Evolutionary conservation across 2,329 filamentous ascomycete species (phyloP).

Genomic region (Aspergillus felis): DNA sequence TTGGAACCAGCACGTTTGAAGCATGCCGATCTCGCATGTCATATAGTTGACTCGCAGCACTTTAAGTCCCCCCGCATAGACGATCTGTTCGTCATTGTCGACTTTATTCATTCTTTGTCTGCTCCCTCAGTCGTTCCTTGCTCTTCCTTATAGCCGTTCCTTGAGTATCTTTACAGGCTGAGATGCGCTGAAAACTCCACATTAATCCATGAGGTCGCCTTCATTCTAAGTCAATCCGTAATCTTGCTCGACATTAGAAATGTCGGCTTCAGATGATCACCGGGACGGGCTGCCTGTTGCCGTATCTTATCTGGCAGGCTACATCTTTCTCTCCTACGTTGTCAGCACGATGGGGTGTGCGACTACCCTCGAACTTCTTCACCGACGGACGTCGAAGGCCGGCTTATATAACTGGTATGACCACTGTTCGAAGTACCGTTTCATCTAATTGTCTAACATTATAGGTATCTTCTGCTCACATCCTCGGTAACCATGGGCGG

Average conservation of each 20-base stretch:
- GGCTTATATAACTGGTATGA: conserved; percentile 67
- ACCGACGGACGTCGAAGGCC: conserved; percentile 66
- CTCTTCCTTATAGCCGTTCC: neutral
- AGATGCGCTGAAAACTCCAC: neutral
- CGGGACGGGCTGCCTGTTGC: conserved; percentile 7
- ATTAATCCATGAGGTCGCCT: neutral
- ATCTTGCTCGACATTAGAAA: conserved; percentile 8
- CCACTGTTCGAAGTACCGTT: neutral
- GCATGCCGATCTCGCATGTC: neutral
- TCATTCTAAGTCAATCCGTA: neutral
- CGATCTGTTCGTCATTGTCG: neutral
- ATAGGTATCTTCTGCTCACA: conserved; percentile 59
- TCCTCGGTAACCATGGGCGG: conserved; percentile 70
- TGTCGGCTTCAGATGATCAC: conserved; percentile 14
- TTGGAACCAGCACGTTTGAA: neutral
- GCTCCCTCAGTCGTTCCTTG: neutral
- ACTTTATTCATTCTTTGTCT: neutral
- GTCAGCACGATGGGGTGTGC: conserved; percentile 71
- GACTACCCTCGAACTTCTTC: conserved; percentile 77
- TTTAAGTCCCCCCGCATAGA: neutral
- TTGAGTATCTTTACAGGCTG: neutral
- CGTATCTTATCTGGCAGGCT: conserved; percentile 49
- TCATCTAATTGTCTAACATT: conserved; percentile 3
- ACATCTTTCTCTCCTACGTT: conserved; percentile 65
- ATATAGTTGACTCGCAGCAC: neutral